Evolutionary conservation across 2,329 filamentous ascomycete genomes (phyloP), one percentile per base, ranked within the genome.

Genomic region (Aspergillus pseudoglaucus): DNA sequence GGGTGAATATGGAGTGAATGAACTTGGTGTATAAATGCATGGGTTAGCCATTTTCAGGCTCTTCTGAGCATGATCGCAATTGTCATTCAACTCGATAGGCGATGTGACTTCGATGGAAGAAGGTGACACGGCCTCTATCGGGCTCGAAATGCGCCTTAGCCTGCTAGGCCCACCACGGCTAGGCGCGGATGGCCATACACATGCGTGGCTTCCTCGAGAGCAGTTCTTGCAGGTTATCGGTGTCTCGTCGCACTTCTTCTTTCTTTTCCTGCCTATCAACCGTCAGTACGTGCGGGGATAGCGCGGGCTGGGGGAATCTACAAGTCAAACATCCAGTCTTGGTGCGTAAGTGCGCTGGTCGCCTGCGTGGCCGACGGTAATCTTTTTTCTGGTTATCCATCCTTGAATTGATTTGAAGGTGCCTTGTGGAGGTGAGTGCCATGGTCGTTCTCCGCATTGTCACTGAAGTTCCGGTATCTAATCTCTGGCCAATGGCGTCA

Each of bases 251-350:
- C 60, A 62, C 44, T 62, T 61, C 47, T 60, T 61, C 47, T 59
- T 61, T 15, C 58, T 45, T 14, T 44, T 49, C 5, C 57, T 52
- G 27, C 59, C 57, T 60, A 18, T 22, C 5, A 4, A 30, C 18
- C 20, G 38, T 46, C 27, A 47, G 44, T 18, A 43, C 25, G 14
- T 20, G 14, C 15, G 40, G 25, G 15, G n/a, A 37, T 15, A 15
- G 6, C 3, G 12, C 17, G 9, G n/a, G 35, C 8, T 30, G 12
- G 27, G 10, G 27, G 6, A 22, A 45, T 53, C 44, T 35, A 59
- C 60, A 61, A 8, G 59, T 58, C 23, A 62, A 44, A 45, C 60
- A 61, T 10, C 60, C 60, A 6, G 55, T 59, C 45, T 61, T 62
- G 3, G 60, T 62, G 6, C 59, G 54, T 18, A 61, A 27, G 47